Evolutionary conservation across 2,329 filamentous ascomycete genomes (phyloP), one percentile per base, ranked within the genome.

Genomic region (Colletotrichum noveboracense): DNA sequence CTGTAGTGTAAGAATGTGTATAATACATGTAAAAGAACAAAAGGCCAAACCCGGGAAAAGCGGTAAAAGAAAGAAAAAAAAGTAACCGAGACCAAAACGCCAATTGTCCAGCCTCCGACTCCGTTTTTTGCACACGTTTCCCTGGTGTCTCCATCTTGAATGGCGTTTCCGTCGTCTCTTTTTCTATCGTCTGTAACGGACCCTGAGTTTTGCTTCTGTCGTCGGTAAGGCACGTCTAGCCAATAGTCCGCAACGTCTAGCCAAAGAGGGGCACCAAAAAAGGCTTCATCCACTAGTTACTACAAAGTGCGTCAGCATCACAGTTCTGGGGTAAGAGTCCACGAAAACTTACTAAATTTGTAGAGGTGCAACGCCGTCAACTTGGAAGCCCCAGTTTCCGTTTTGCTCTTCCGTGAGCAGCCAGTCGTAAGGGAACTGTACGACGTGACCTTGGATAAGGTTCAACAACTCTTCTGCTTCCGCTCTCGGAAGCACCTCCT

Each of bases 361-460:
- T 85, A 99, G 89, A 72, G 97, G 97, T 80, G 97, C 97, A 83
- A 99, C 93, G 84, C 97, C 94, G 84, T 99, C 97, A 71, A 98
- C 95, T 82, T 96, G 95, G 86, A 98, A 98, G 77, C 98, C 91
- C 97, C 97, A 99, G 82, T 98, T 98, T 72, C 96, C 95, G 78
- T 95, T 96, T 81, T 93, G 92, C 87, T 98, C 97, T 86, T 98
- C 97, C 71, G 93, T 94, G 80, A 94, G 91, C 70, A 98, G 91
- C 96, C 97, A 99, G 81, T 99, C 95, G 84, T 98, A 98, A 7
- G 97, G 97, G 88, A 97, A 99, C 78, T 95, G 88, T 30, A 99
- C 96, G 68, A 99, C 84, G 82, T 96, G 93, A 2, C 97, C 97
- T 84, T 98, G 96, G 30, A 97, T 91, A 86, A 97, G 87, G 77